phyloP scores from a whole-genome alignment of 345 rosid genomes.

The Raphanus raphanistrum region DNA sequence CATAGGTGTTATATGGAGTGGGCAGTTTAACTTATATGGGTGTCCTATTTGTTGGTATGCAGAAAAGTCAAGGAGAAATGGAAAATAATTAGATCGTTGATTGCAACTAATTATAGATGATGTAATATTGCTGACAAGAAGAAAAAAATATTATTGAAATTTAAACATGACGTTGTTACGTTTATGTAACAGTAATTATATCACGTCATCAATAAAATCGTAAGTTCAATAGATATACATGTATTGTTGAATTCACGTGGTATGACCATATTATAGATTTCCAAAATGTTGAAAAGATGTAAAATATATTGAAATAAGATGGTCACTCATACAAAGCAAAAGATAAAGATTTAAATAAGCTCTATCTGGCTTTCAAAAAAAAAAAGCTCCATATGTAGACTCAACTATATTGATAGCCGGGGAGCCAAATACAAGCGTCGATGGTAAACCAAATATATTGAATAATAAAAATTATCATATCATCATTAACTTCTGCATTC shows the following conservation, averaged over 20 bases:
- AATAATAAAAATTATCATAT: neutral
- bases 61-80: constrained; percentile 24
- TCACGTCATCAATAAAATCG: constrained; percentile 7
- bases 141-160: neutral
- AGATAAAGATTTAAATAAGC: constrained; percentile 28
- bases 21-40: neutral
- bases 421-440: constrained; percentile 25
- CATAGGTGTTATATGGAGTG: neutral
- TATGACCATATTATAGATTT: constrained; percentile 22
- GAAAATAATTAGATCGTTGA: neutral
- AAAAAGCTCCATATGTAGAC: constrained; percentile 8
- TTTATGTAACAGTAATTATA: neutral
- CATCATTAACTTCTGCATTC: constrained; percentile 3
- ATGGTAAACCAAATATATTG: constrained; percentile 28
- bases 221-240: constrained; percentile 28
- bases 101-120: constrained; percentile 5
- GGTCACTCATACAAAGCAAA: constrained; percentile 5
- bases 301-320: neutral
- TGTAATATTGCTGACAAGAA: neutral
- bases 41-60: neutral
- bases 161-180: constrained; percentile 19
- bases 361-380: neutral
- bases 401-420: neutral
- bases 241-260: constrained; percentile 28
- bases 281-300: constrained; percentile 4